Percentiles rank a stretch among this genome's conserved stretches.
Evolutionary conservation across 1,284 basidiomycete genomes (phyloP).

Genomic region (Erythrobasidium hasegawianum): DNA sequence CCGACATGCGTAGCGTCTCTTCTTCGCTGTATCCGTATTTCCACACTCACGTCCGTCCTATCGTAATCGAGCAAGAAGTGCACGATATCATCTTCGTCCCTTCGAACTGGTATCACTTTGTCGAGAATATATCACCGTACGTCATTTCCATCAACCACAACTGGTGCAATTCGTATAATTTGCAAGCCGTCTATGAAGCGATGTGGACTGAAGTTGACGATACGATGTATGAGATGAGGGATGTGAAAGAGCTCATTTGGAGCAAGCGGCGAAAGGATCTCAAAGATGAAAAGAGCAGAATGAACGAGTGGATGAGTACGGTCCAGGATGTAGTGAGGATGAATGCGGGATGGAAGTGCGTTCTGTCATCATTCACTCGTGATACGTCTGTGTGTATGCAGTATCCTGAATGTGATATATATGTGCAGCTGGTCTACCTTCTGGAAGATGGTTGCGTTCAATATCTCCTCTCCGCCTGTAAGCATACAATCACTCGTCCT

Average conservation of each 20-base stretch:
- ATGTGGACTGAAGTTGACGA: slow-evolving; percentile 50
- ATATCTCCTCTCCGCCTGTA: slow-evolving; percentile 9
- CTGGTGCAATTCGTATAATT: slow-evolving; percentile 55
- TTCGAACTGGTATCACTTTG: slow-evolving; percentile 48
- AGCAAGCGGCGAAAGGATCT: slow-evolving; percentile 36
- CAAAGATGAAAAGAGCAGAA: slow-evolving; percentile 45
- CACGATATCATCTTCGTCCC: slow-evolving; percentile 54
- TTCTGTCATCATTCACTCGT: too few species aligned
- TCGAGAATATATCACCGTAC: slow-evolving; percentile 39
- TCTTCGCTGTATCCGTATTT: slow-evolving; percentile 28
- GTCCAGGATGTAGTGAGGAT: slow-evolving; percentile 52
- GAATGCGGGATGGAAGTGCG: slow-evolving; percentile 54
- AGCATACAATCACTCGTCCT: too few species aligned
- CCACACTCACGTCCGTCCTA: slow-evolving; percentile 39
- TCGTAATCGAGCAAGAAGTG: slow-evolving; percentile 44
- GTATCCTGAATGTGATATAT: too few species aligned
- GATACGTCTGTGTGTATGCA: too few species aligned
- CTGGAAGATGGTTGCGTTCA: slow-evolving; percentile 36
- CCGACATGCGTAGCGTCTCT: slow-evolving; percentile 42
- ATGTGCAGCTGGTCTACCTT: slow-evolving; percentile 42
- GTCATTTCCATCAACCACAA: slow-evolving; percentile 55
- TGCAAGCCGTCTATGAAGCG: slow-evolving; percentile 52
- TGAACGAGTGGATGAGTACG: slow-evolving; percentile 52
- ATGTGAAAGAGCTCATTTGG: slow-evolving; percentile 52
- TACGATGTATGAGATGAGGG: slow-evolving; percentile 52